Evolutionary conservation across 1,139 yeast genomes (phyloP).

Genomic region (Pichia sp.): DNA sequence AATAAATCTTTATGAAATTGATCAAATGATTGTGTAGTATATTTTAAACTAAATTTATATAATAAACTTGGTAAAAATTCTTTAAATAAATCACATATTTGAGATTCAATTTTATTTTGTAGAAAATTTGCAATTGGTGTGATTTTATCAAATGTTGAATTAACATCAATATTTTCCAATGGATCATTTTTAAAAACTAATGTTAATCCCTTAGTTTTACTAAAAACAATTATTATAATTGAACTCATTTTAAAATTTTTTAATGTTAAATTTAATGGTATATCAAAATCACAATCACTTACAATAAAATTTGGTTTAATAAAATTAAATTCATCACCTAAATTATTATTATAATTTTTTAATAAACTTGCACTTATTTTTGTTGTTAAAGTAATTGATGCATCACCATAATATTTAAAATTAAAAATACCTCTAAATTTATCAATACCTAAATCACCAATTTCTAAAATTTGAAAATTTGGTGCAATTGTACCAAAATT

Average conservation of each 20-base stretch:
- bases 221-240: constrained; percentile 77
- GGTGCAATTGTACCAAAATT: constrained; percentile 78
- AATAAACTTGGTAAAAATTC: constrained; percentile 79
- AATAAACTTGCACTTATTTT: constrained; percentile 82
- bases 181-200: constrained; percentile 87
- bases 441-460: constrained; percentile 78
- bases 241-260: constrained; percentile 72
- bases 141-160: constrained; percentile 78
- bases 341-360: constrained; percentile 54
- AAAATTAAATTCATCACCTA: constrained; percentile 40
- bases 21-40: constrained; percentile 46
- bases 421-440: constrained; percentile 82
- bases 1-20: constrained; percentile 33
- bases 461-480: constrained; percentile 71
- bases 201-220: constrained; percentile 76
- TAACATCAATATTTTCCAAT: constrained; percentile 70
- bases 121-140: constrained; percentile 76
- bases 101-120: constrained; percentile 76
- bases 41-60: constrained; percentile 68
- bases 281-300: constrained; percentile 63
- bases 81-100: constrained; percentile 70
- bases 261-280: constrained; percentile 71
- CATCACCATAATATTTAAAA: constrained; percentile 73
- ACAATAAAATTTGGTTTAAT: constrained; percentile 62
- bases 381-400: constrained; percentile 71